Conservation (phyloP, 1,284 basidiomycete genomes). For the Malassezia sympodialis region DNA sequence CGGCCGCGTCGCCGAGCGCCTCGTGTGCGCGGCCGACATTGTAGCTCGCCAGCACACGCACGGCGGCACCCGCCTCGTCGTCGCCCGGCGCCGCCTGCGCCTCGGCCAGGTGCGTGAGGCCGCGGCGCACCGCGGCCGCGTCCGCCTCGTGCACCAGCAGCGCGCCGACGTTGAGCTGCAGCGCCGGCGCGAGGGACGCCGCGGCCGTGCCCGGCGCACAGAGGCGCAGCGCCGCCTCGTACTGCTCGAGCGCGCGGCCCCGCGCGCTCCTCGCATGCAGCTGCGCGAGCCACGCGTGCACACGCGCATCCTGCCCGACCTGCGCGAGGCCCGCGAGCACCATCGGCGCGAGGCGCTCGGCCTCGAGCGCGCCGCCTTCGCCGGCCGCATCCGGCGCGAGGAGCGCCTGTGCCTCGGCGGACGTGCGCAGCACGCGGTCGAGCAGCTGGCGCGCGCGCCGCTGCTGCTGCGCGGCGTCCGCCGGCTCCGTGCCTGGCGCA, state of each 20-base stretch:
- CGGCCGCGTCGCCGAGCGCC: conserved; percentile 22
- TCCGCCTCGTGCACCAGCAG: conserved; percentile 22
- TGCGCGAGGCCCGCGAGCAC: conserved; percentile 5
- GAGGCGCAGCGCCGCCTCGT: conserved; percentile 24
- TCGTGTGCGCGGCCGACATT: conserved; percentile 43
- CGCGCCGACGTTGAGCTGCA: conserved; percentile 31
- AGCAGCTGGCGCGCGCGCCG: conserved; percentile 33
- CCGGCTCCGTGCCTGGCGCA: conserved; percentile 29
- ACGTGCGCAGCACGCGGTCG: conserved; percentile 33
- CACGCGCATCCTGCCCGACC: conserved; percentile 7
- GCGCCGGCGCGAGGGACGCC: conserved; percentile 19
- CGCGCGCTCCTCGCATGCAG: conserved; percentile 9
- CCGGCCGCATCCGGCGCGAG: conserved; percentile 17
- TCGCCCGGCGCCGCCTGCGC: conserved; percentile 17
- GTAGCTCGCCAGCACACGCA: conserved; percentile 40
- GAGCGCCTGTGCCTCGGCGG: conserved; percentile 26
- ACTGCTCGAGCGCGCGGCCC: conserved; percentile 21
- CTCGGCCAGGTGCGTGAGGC: conserved; percentile 24
- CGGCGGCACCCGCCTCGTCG: conserved; percentile 15
- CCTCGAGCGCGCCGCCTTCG: conserved; percentile 21
- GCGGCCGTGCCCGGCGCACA: conserved; percentile 15
- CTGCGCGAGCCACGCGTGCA: conserved; percentile 10
- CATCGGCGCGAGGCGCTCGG: conserved; percentile 21
- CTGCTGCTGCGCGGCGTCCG: conserved; percentile 24
- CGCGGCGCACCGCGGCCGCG: conserved; percentile 20